phyloP scores from a whole-genome alignment of 768 basidiomycete genomes.

The Cubamyces lactineus region DNA sequence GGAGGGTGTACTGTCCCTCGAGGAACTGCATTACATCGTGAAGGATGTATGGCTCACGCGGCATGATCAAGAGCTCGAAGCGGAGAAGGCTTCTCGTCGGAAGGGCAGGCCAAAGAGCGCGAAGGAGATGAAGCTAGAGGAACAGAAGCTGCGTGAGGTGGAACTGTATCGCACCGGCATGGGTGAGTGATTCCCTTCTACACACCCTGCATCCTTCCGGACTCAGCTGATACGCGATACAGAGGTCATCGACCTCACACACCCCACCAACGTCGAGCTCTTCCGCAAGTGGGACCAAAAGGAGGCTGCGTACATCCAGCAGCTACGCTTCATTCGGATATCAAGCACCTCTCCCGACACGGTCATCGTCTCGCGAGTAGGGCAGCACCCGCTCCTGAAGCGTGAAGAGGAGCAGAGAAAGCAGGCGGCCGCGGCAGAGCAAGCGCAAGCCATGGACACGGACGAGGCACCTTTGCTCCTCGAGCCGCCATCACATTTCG shows the following conservation, averaged over 20 bases:
- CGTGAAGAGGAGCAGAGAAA: constrained; percentile 11
- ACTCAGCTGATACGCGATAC: constrained; percentile 8
- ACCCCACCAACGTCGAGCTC: constrained; percentile 65
- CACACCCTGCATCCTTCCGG: neutral
- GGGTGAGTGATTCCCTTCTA: constrained; percentile 49
- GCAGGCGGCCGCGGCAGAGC: neutral
- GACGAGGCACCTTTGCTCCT: constrained; percentile 33
- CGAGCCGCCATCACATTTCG: constrained; percentile 39
- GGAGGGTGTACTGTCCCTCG: constrained; percentile 55
- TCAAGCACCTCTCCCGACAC: constrained; percentile 54
- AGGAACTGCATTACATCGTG: constrained; percentile 67
- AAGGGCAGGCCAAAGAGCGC: constrained; percentile 77
- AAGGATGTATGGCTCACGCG: constrained; percentile 74
- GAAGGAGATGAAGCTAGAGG: constrained; percentile 69
- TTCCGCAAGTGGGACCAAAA: constrained; percentile 82
- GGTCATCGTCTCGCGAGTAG: constrained; percentile 58
- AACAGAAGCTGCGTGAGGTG: constrained; percentile 64
- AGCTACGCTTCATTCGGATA: constrained; percentile 78
- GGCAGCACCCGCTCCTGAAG: constrained; percentile 52
- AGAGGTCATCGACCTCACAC: constrained; percentile 84
- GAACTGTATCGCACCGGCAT: constrained; percentile 82
- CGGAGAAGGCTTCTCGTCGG: constrained; percentile 61
- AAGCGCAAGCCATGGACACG: constrained; percentile 32
- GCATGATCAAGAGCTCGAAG: constrained; percentile 64
- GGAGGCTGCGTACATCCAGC: constrained; percentile 68